Conservation (phyloP, 2,329 filamentous ascomycete species). For the Xylariaceae sp. region DNA sequence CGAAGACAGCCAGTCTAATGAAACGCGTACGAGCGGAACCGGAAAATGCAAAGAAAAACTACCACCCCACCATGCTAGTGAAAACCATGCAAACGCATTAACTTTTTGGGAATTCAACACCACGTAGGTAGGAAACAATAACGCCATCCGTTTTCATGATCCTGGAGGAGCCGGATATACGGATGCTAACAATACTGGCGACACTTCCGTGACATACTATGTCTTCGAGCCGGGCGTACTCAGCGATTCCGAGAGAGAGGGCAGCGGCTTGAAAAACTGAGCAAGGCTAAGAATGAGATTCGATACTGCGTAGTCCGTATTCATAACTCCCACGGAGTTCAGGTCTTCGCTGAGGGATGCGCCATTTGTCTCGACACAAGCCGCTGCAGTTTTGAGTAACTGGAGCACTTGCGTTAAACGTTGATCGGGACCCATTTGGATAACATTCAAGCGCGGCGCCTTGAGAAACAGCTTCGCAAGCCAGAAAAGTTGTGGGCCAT, state of each 20-base stretch:
- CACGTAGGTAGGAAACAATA: slow-evolving; percentile 13
- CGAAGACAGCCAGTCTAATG: slow-evolving; percentile 32
- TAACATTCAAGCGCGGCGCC: slow-evolving; percentile 48
- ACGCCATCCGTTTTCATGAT: slow-evolving; percentile 30
- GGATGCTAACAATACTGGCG: not conserved
- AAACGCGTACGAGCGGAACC: slow-evolving; percentile 29
- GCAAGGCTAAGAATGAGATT: slow-evolving; percentile 67
- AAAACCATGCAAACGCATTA: slow-evolving; percentile 30
- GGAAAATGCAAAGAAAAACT: slow-evolving; percentile 35
- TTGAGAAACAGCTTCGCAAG: slow-evolving; percentile 62
- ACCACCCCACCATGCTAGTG: slow-evolving; percentile 32
- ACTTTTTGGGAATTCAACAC: slow-evolving; percentile 31
- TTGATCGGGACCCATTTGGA: slow-evolving; percentile 52
- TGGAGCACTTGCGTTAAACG: slow-evolving; percentile 57
- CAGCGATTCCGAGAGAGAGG: slow-evolving; percentile 40
- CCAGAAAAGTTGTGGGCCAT: slow-evolving; percentile 70
- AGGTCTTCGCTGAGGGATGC: slow-evolving; percentile 60
- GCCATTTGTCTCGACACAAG: slow-evolving; percentile 59
- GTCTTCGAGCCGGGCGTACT: slow-evolving; percentile 40
- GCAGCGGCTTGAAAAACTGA: slow-evolving; percentile 60
- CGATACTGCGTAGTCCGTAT: slow-evolving; percentile 58
- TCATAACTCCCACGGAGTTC: slow-evolving; percentile 63
- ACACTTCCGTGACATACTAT: slow-evolving; percentile 26
- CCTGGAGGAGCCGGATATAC: not conserved
- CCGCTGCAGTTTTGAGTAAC: slow-evolving; percentile 54